A percentile compares a stretch with the other conserved stretches of the same genome.
Conservation (phyloP, 2,329 filamentous ascomycete species). For the Cadophora luteo-olivacea region DNA sequence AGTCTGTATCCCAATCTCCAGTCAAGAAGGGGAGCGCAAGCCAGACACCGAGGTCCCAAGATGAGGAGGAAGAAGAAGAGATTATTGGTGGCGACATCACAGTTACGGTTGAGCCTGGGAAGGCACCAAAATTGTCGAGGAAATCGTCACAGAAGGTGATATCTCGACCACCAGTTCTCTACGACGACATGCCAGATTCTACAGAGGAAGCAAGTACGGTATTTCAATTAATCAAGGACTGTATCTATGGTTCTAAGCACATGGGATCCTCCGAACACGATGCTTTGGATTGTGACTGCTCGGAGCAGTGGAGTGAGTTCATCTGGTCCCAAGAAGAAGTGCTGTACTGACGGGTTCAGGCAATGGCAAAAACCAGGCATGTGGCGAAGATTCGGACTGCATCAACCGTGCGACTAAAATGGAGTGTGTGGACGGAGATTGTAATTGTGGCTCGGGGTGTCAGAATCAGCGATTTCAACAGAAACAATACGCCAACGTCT, state of each 20-base stretch:
- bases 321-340: constrained; percentile 23
- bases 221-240: constrained; percentile 84
- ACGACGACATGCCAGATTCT: constrained; percentile 76
- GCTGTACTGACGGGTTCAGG: constrained; percentile 52
- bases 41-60: constrained; percentile 45
- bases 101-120: constrained; percentile 67
- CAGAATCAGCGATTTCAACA: constrained; percentile 95
- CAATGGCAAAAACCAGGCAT: constrained; percentile 77
- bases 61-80: constrained; percentile 53
- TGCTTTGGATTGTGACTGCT: constrained; percentile 91
- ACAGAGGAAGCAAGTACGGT: constrained; percentile 76
- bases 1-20: constrained; percentile 40
- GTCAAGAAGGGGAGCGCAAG: constrained; percentile 35
- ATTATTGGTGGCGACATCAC: constrained; percentile 65
- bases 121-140: constrained; percentile 74
- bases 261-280: constrained; percentile 92
- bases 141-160: constrained; percentile 75
- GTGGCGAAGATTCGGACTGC: constrained; percentile 95
- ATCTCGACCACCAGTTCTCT: constrained; percentile 69
- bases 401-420: constrained; percentile 99
- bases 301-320: constrained; percentile 90
- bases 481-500: constrained; percentile 87
- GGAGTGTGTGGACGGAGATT: constrained; percentile 84
- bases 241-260: constrained; percentile 89
- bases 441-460: constrained; percentile 85